phyloP scores from a whole-genome alignment of 352 stramenopile species.

The Pilasporangium apinafurcum region DNA sequence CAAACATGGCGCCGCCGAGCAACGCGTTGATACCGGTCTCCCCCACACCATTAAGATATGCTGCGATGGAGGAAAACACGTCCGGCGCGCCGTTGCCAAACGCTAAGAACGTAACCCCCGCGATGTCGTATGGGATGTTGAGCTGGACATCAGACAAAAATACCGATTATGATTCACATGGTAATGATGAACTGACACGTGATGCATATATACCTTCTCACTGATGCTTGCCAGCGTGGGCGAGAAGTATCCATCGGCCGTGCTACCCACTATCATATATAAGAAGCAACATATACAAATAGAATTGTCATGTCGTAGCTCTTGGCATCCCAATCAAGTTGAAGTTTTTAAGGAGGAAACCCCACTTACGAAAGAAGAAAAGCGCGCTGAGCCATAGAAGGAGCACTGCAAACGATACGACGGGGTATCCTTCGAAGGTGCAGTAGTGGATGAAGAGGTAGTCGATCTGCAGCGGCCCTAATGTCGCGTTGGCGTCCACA shows the following conservation, averaged over 20 bases:
- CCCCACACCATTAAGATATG: slow-evolving; percentile 68
- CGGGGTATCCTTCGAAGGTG: slow-evolving; percentile 28
- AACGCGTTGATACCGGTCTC: slow-evolving; percentile 90
- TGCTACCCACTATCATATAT: slow-evolving; percentile 85
- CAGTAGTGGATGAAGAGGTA: slow-evolving; percentile 82
- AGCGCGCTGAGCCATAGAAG: slow-evolving; percentile 63
- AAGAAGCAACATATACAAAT: not conserved
- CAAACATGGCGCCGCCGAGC: slow-evolving; percentile 93
- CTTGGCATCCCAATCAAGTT: not conserved
- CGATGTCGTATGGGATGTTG: slow-evolving; percentile 87
- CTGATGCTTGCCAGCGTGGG: slow-evolving; percentile 95
- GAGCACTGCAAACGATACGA: slow-evolving; percentile 46
- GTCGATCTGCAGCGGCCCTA: slow-evolving; percentile 70
- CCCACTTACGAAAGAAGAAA: slow-evolving; percentile 78
- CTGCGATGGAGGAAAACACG: slow-evolving; percentile 90
- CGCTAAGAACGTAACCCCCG: slow-evolving; percentile 96
- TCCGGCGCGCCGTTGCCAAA: slow-evolving; percentile 98
- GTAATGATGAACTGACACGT: not conserved
- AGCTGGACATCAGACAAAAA: slow-evolving; percentile 22
- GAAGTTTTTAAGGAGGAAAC: too few relatives aligned
- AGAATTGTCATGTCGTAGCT: not conserved
- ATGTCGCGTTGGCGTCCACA: slow-evolving; percentile 58
- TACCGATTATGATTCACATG: not conserved
- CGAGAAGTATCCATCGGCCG: slow-evolving; percentile 97
- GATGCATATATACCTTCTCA: slow-evolving; percentile 54